A percentile compares a stretch with the other conserved stretches of the same genome.
These are phyloP conservation scores for Ceratocystis ficicola DNA, from an alignment of 2,329 filamentous ascomycete species.

Conservation along the genomic window DNA sequence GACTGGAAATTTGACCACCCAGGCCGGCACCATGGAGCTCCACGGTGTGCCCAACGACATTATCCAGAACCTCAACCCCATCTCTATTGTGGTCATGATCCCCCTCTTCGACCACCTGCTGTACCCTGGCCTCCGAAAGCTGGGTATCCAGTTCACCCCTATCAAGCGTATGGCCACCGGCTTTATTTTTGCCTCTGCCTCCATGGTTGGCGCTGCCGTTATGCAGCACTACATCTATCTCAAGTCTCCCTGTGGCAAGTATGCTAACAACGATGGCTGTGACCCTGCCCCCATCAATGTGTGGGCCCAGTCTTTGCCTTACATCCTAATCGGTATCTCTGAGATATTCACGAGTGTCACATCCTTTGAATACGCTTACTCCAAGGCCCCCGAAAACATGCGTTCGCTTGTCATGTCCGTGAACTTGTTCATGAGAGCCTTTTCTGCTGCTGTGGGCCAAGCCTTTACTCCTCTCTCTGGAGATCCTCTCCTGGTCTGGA, in stretches of 20 bases:
- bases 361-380: slow-evolving; percentile 63
- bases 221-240: slow-evolving; percentile 54
- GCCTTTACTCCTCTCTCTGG: slow-evolving; percentile 49
- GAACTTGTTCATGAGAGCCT: slow-evolving; percentile 57
- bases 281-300: slow-evolving; percentile 52
- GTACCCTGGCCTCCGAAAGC: slow-evolving; percentile 54
- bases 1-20: slow-evolving; percentile 48
- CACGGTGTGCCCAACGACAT: slow-evolving; percentile 67
- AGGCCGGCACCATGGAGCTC: slow-evolving; percentile 54
- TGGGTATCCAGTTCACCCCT: slow-evolving; percentile 55
- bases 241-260: slow-evolving; percentile 45
- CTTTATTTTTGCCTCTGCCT: slow-evolving; percentile 51
- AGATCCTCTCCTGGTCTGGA: slow-evolving; percentile 58
- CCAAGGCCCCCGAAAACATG: slow-evolving; percentile 70
- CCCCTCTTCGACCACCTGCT: slow-evolving; percentile 56
- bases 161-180: slow-evolving; percentile 64
- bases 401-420: slow-evolving; percentile 60
- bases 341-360: slow-evolving; percentile 46
- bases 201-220: slow-evolving; percentile 47
- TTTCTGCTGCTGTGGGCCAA: slow-evolving; percentile 59
- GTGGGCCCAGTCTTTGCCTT: slow-evolving; percentile 43
- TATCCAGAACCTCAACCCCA: slow-evolving; percentile 62
- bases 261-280: slow-evolving; percentile 41
- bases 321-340: slow-evolving; percentile 40
- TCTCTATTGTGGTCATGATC: slow-evolving; percentile 64